phyloP scores from a whole-genome alignment of 2,329 filamentous ascomycete genomes.

The Zasmidium cellare region DNA sequence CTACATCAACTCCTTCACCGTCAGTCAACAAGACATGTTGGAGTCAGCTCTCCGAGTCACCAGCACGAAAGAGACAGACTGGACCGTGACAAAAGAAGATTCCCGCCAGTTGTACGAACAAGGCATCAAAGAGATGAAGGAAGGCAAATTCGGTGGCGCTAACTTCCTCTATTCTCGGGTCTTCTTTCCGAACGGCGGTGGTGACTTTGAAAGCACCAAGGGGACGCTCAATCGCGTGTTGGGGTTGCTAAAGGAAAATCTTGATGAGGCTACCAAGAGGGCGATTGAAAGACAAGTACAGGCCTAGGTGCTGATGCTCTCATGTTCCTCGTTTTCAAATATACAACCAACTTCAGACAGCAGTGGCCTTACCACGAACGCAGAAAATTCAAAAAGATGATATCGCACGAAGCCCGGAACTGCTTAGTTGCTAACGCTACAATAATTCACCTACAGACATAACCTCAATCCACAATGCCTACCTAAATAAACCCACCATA shows the following conservation, averaged over 20 bases:
- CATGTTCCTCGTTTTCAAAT: too few relatives aligned
- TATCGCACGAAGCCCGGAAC: too few relatives aligned
- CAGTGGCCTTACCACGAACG: too few relatives aligned
- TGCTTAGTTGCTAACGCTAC: too few relatives aligned
- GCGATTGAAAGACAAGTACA: slow-evolving; percentile 7
- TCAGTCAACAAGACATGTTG: slow-evolving; percentile 66
- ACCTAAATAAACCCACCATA: background rate
- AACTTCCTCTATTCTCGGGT: slow-evolving; percentile 48
- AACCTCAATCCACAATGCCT: too few relatives aligned
- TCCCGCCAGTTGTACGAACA: slow-evolving; percentile 50
- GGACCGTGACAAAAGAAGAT: slow-evolving; percentile 55
- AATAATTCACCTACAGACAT: too few relatives aligned
- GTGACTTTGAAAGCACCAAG: slow-evolving; percentile 38
- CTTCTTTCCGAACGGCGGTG: slow-evolving; percentile 45
- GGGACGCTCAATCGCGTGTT: slow-evolving; percentile 55
- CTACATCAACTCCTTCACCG: slow-evolving; percentile 56
- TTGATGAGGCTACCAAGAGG: slow-evolving; percentile 54
- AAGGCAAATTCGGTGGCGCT: slow-evolving; percentile 36
- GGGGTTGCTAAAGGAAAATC: slow-evolving; percentile 59
- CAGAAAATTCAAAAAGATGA: too few relatives aligned
- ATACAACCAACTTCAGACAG: too few relatives aligned
- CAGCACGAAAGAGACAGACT: slow-evolving; percentile 58
- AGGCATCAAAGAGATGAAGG: slow-evolving; percentile 47
- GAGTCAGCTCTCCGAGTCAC: slow-evolving; percentile 60
- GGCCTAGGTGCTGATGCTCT: background rate